These are phyloP conservation scores for Ascoidea rubescens DNA, from an alignment of 805 yeast species.

Conservation along the genomic window DNA sequence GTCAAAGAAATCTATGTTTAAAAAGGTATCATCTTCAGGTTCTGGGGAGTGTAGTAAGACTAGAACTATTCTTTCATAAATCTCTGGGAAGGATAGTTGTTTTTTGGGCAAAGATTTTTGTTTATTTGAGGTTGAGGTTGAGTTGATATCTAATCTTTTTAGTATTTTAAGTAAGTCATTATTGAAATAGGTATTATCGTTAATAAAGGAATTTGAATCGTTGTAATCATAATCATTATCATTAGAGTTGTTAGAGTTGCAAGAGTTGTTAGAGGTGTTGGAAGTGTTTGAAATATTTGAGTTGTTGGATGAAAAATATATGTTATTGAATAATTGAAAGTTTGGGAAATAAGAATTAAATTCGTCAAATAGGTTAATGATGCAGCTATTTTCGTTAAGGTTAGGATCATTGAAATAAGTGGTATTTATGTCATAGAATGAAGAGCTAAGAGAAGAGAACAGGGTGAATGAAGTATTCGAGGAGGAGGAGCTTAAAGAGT, in stretches of 20 bases:
- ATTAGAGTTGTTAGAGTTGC: background rate
- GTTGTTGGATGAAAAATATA: background rate
- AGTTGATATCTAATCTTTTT: conserved; percentile 8
- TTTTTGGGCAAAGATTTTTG: conserved; percentile 11
- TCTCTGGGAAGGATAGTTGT: conserved; percentile 43
- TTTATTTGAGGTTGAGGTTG: conserved; percentile 8
- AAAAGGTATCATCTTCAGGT: conserved; percentile 16
- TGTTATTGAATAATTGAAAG: background rate
- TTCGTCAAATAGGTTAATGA: conserved; percentile 6
- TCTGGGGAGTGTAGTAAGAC: conserved; percentile 68
- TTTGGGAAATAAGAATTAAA: conserved; percentile 2
- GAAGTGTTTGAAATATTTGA: background rate
- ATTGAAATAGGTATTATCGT: conserved; percentile 9
- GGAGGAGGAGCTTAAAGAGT: background rate
- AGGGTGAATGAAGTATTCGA: too few species aligned
- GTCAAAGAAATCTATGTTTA: conserved; percentile 5
- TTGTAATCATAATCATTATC: too few species aligned
- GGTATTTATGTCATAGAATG: background rate
- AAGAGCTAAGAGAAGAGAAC: background rate
- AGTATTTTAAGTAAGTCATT: conserved; percentile 15
- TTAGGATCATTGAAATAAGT: conserved; percentile 4
- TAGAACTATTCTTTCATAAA: conserved; percentile 62
- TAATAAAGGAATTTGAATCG: too few species aligned
- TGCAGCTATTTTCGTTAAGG: conserved; percentile 5
- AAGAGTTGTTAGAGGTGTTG: background rate